These are phyloP conservation scores for Sechiopsis laciniata DNA, from an alignment of 306 rosid species.

Conservation along the genomic window DNA sequence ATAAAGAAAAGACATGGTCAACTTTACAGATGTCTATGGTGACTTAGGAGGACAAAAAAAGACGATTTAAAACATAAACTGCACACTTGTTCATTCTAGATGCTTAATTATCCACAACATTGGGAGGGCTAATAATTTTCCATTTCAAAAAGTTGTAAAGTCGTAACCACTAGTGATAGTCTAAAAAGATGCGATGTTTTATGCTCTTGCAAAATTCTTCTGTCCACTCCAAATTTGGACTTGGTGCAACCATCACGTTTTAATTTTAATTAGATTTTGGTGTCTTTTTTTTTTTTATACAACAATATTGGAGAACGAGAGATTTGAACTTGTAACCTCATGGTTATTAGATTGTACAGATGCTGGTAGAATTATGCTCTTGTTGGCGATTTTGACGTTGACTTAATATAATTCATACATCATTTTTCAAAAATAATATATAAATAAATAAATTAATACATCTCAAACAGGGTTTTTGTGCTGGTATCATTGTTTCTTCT, in stretches of 20 bases:
- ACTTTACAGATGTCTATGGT: conserved; percentile 6
- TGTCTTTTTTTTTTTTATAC: too few relatives aligned
- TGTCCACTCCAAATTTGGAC: conserved; percentile 17
- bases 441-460: too few relatives aligned
- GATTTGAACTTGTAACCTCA: too few relatives aligned
- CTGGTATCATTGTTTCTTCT: too few relatives aligned
- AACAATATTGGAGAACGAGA: too few relatives aligned
- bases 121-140: background rate
- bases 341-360: too few relatives aligned
- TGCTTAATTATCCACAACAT: conserved; percentile 16
- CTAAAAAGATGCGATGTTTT: background rate
- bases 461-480: too few relatives aligned
- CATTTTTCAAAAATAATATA: too few relatives aligned
- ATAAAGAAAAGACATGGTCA: background rate
- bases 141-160: background rate
- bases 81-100: background rate
- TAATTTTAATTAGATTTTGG: background rate
- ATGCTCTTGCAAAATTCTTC: background rate
- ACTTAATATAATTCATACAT: too few relatives aligned
- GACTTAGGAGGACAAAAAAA: background rate
- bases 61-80: background rate
- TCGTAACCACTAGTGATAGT: background rate
- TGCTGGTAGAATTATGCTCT: too few relatives aligned
- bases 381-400: too few relatives aligned
- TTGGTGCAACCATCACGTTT: background rate